Percentiles rank a stretch among this genome's conserved stretches.
phyloP scores from a whole-genome alignment of 495 filamentous ascomycete genomes.

The Trichoderma virens region DNA sequence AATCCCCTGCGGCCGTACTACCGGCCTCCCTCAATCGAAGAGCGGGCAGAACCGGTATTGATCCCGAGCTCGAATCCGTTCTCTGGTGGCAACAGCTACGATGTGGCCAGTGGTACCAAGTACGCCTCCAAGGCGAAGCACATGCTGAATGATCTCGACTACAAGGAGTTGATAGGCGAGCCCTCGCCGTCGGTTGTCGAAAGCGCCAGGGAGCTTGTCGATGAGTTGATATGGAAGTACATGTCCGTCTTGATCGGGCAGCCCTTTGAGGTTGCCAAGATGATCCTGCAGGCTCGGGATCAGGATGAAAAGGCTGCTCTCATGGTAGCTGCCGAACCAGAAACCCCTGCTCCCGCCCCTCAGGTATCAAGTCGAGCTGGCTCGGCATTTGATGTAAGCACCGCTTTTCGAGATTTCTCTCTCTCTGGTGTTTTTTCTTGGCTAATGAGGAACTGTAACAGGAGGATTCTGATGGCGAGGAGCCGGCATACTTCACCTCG shows the following conservation, averaged over 20 bases:
- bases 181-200: slow-evolving; percentile 64
- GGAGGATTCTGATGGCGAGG: slow-evolving; percentile 65
- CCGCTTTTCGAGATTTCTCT: slow-evolving; percentile 13
- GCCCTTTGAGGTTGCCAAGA: slow-evolving; percentile 96
- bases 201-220: slow-evolving; percentile 61
- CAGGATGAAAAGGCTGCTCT: slow-evolving; percentile 40
- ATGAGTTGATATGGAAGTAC: slow-evolving; percentile 83
- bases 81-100: slow-evolving; percentile 37
- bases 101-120: slow-evolving; percentile 25
- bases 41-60: slow-evolving; percentile 30
- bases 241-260: slow-evolving; percentile 76
- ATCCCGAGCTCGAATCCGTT: slow-evolving; percentile 39
- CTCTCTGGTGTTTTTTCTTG: not conserved
- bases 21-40: slow-evolving; percentile 71
- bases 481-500: slow-evolving; percentile 79
- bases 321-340: slow-evolving; percentile 16
- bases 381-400: slow-evolving; percentile 7
- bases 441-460: slow-evolving; percentile 23
- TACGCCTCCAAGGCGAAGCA: slow-evolving; percentile 75
- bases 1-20: slow-evolving; percentile 96
- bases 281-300: slow-evolving; percentile 68
- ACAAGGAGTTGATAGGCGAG: slow-evolving; percentile 76
- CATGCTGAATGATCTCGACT: slow-evolving; percentile 80
- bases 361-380: slow-evolving; percentile 4
- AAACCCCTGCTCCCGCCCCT: slow-evolving; percentile 6